A percentile compares a stretch with the other conserved stretches of the same genome.
These are phyloP conservation scores for Cladosporium sp. DNA, from an alignment of 2,329 filamentous ascomycete species.

Conservation along the genomic window DNA sequence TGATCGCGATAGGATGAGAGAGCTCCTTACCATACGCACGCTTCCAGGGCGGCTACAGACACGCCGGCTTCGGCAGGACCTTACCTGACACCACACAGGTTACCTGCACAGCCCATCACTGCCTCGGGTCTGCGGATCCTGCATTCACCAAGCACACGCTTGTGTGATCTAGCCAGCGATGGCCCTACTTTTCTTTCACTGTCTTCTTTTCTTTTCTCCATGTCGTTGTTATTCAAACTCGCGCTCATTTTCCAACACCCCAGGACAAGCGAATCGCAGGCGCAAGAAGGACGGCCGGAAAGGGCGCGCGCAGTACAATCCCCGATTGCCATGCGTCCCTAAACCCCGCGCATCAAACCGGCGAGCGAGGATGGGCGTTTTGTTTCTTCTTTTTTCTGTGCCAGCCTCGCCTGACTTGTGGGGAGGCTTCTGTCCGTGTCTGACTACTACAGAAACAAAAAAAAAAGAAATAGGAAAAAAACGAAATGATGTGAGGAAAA, in stretches of 20 bases:
- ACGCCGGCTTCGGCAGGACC: too few species aligned
- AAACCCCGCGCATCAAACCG: too few species aligned
- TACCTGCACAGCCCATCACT: too few species aligned
- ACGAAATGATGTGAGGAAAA: not conserved
- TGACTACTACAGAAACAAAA: not conserved
- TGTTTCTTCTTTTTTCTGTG: not conserved
- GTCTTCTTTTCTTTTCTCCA: not conserved
- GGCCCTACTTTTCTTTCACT: too few species aligned
- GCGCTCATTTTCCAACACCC: constrained; percentile 4
- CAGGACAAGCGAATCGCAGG: not conserved
- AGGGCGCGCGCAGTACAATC: too few species aligned
- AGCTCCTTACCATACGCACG: too few species aligned
- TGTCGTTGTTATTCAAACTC: constrained; percentile 9
- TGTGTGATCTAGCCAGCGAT: too few species aligned
- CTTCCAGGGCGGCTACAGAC: too few species aligned
- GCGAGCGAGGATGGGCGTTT: not conserved
- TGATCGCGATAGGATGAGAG: constrained; percentile 4
- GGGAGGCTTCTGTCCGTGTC: not conserved
- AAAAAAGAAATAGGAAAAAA: not conserved
- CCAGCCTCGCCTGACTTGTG: not conserved
- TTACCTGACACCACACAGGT: too few species aligned
- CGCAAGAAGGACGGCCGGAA: not conserved
- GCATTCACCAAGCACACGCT: too few species aligned
- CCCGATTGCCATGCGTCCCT: too few species aligned
- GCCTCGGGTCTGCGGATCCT: too few species aligned